Conservation (phyloP, 2,329 filamentous ascomycete species). For the Myriosclerotinia scirpicola region DNA sequence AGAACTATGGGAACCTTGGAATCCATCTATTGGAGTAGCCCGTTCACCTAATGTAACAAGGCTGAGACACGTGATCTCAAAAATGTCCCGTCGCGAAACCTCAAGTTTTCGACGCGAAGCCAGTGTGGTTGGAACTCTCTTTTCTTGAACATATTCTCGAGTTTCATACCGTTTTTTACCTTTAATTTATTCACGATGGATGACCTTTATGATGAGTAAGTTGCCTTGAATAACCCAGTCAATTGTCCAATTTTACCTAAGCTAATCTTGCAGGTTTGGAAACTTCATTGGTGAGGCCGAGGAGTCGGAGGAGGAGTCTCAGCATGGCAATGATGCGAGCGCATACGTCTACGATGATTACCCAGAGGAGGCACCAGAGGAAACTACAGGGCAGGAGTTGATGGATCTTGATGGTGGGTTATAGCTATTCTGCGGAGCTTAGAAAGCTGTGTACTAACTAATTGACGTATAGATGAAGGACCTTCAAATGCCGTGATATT, state of each 20-base stretch:
- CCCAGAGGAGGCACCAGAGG: constrained; percentile 59
- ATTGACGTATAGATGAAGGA: constrained; percentile 59
- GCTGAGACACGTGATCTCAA: constrained; percentile 33
- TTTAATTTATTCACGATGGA: constrained; percentile 61
- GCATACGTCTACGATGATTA: constrained; percentile 80
- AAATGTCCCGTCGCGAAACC: constrained; percentile 29
- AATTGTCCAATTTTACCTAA: constrained; percentile 3
- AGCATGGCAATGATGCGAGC: constrained; percentile 69
- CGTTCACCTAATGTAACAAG: constrained; percentile 18
- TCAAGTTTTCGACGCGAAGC: constrained; percentile 33
- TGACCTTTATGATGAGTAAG: constrained; percentile 93
- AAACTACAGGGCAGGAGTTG: constrained; percentile 69
- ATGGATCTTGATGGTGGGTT: constrained; percentile 85
- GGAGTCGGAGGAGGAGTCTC: constrained; percentile 83
- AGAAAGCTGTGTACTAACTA: neutral
- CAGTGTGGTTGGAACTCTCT: neutral
- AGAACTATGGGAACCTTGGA: too few species aligned
- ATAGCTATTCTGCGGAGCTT: neutral
- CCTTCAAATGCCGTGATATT: constrained; percentile 96
- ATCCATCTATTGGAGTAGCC: neutral
- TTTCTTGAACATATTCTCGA: constrained; percentile 18
- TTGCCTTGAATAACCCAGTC: constrained; percentile 20
- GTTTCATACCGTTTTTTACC: constrained; percentile 11
- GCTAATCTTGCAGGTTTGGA: constrained; percentile 68
- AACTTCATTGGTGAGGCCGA: constrained; percentile 97